These are phyloP conservation scores for Epipyxis sp. DNA, from an alignment of 108 stramenopile species.

Conservation along the genomic window DNA sequence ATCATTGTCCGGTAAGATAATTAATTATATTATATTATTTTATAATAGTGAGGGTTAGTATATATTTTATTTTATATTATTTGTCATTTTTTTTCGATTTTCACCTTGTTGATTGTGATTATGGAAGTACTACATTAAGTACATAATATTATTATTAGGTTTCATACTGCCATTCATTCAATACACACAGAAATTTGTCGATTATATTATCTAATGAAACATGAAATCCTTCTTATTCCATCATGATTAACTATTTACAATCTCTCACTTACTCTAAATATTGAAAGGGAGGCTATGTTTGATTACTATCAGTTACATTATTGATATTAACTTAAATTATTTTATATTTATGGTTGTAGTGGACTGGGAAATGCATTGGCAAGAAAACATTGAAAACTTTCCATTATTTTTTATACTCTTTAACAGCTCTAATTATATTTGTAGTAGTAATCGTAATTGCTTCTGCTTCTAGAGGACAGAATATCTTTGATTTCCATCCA, in stretches of 20 bases:
- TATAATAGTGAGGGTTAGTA: not conserved
- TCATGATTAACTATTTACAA: not conserved
- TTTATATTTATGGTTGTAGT: slow-evolving; percentile 6
- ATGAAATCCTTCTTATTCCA: not conserved
- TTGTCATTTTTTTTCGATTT: not conserved
- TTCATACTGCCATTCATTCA: too few relatives aligned
- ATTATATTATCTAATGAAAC: too few relatives aligned
- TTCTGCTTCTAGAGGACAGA: not conserved
- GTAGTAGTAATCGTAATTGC: slow-evolving; percentile 26
- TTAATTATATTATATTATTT: not conserved
- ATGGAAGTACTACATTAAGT: too few relatives aligned
- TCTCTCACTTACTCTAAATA: not conserved
- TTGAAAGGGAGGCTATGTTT: too few relatives aligned
- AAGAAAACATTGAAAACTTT: slow-evolving; percentile 40
- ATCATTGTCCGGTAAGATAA: slow-evolving; percentile 44
- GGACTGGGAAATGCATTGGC: slow-evolving; percentile 58
- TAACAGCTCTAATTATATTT: slow-evolving; percentile 32
- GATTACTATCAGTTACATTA: too few relatives aligned
- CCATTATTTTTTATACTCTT: slow-evolving; percentile 32
- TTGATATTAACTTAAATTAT: too few relatives aligned
- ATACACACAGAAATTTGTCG: too few relatives aligned
- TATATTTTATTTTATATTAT: not conserved
- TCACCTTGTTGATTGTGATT: not conserved
- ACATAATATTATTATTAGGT: too few relatives aligned
- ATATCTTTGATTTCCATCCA: not conserved